A percentile compares a stretch with the other conserved stretches of the same genome.
Conservation (phyloP, 169 alveolate genomes). For the Plasmodium malariae region DNA sequence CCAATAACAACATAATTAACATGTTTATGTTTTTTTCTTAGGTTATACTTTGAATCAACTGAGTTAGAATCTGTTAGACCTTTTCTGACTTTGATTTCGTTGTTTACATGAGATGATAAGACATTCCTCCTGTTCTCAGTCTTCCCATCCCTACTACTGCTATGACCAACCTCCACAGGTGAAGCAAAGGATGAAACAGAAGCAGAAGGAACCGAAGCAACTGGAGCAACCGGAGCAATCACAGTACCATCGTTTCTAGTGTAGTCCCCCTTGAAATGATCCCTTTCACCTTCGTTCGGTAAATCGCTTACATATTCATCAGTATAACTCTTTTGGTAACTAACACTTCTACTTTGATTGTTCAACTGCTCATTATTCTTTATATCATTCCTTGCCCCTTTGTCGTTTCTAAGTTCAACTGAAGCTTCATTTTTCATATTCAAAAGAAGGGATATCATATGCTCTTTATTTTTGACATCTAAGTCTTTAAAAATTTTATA, state of each 20-base stretch:
- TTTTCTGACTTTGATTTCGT: not conserved
- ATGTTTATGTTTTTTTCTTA: slow-evolving; percentile 24
- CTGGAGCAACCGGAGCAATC: too few relatives aligned
- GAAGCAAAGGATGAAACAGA: too few relatives aligned
- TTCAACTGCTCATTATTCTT: not conserved
- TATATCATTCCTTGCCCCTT: not conserved
- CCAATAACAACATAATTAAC: not conserved
- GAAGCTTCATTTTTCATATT: slow-evolving; percentile 1
- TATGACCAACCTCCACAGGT: too few relatives aligned
- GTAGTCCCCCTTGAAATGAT: too few relatives aligned
- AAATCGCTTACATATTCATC: too few relatives aligned
- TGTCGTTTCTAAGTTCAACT: not conserved
- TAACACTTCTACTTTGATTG: too few relatives aligned
- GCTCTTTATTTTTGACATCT: slow-evolving; percentile 9
- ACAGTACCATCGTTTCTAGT: too few relatives aligned
- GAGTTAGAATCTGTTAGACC: not conserved
- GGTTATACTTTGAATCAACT: slow-evolving; percentile 2
- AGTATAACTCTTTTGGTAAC: too few relatives aligned
- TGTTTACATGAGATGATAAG: not conserved
- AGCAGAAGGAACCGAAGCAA: too few relatives aligned
- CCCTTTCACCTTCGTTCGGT: too few relatives aligned
- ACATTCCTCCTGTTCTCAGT: not conserved
- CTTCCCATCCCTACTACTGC: not conserved
- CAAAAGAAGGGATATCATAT: not conserved
- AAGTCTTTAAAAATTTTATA: not conserved